Evolutionary conservation across 1,284 basidiomycete genomes (phyloP).

Genomic region (Puccinia hordei): DNA sequence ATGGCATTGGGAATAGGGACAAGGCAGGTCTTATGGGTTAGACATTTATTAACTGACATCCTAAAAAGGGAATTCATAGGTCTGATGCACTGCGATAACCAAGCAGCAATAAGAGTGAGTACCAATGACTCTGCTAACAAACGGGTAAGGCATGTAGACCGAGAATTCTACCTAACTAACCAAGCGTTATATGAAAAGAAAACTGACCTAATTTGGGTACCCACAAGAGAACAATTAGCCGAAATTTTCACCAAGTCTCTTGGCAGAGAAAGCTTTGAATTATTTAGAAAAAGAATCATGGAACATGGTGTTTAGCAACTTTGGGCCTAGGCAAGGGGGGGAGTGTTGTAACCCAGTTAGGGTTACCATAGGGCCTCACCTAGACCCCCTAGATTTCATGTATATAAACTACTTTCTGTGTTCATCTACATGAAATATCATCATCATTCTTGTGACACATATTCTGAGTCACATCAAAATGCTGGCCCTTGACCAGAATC

Average conservation of each 20-base stretch:
- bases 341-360: too few relatives aligned
- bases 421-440: too few relatives aligned
- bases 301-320: too few relatives aligned
- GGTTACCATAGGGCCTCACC: too few relatives aligned
- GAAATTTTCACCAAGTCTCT: conserved; percentile 23
- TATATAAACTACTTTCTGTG: too few relatives aligned
- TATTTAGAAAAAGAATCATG: too few relatives aligned
- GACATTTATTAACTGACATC: background rate
- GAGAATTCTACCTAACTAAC: conserved; percentile 26
- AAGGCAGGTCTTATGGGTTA: background rate
- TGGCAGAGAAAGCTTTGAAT: background rate
- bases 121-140: conserved; percentile 14
- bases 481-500: too few relatives aligned
- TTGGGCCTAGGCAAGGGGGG: too few relatives aligned
- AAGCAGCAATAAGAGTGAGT: background rate
- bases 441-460: too few relatives aligned
- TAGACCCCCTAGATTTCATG: too few relatives aligned
- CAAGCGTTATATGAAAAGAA: background rate
- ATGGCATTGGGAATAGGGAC: conserved; percentile 7
- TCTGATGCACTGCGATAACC: conserved; percentile 7
- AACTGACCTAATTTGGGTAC: background rate
- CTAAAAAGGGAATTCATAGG: background rate
- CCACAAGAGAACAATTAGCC: background rate
- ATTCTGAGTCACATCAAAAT: too few relatives aligned
- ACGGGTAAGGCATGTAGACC: background rate